phyloP scores from a whole-genome alignment of 1,284 basidiomycete genomes.

The Cryptococcus sp. region DNA sequence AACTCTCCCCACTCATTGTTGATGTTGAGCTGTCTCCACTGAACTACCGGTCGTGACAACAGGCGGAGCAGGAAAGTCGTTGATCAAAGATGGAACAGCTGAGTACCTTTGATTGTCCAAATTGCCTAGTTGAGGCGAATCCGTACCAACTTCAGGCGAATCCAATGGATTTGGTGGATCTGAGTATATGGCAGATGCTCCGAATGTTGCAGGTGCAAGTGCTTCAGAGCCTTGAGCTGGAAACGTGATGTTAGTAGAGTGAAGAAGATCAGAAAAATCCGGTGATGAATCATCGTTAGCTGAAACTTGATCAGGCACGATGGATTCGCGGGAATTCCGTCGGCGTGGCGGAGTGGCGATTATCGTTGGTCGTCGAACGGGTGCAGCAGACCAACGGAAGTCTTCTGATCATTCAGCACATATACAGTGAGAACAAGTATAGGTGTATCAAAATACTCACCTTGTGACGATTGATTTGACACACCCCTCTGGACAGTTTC shows the following conservation, averaged over 20 bases:
- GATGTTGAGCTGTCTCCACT: background rate
- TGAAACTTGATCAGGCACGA: background rate
- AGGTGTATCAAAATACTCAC: background rate
- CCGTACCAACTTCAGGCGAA: background rate
- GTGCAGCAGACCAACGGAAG: slow-evolving; percentile 2
- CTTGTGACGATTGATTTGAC: background rate
- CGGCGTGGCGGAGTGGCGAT: slow-evolving; percentile 5
- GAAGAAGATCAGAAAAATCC: background rate
- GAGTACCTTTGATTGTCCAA: background rate
- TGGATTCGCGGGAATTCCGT: background rate
- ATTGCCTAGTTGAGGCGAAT: slow-evolving; percentile 13
- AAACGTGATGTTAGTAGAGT: background rate
- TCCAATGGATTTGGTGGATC: background rate
- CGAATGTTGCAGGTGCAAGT: background rate
- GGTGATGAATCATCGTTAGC: background rate
- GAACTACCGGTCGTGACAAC: background rate
- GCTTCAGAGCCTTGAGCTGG: background rate
- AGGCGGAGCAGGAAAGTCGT: slow-evolving; percentile 4
- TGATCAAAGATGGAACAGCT: slow-evolving; percentile 4
- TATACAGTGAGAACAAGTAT: background rate
- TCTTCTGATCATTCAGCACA: background rate
- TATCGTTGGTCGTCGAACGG: slow-evolving; percentile 3
- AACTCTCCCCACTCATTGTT: background rate
- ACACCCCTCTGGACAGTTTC: background rate
- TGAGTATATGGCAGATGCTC: background rate